Evolutionary conservation across 768 basidiomycete genomes (phyloP), one percentile per base, ranked within the genome.

Genomic region (Boletus vermiculosoides): DNA sequence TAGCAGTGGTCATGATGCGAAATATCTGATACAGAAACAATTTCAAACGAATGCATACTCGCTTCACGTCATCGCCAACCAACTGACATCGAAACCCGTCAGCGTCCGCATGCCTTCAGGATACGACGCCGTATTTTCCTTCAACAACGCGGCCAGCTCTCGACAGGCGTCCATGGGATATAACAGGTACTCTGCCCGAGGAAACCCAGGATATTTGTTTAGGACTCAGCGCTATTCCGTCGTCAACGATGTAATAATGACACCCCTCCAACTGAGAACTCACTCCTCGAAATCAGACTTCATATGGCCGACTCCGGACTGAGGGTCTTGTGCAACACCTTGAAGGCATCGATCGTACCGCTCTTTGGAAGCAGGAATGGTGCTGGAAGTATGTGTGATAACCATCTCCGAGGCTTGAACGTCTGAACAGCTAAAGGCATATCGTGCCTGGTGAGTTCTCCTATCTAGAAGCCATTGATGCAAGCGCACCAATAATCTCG

Each of bases 391-490:
- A 82, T 80, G 68, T 93, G 94, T 1, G 93, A 83, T 13, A 97
- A 72, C 11, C 25, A 5, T 25, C 2, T 25, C 25, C 25, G 25
- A 0, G 94, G 94, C 71, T 95, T n/a, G n/a, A n/a, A n/a, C n/a
- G n/a, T n/a, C n/a, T 96, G 81, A 98, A 96, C 22, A 98, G 68
- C 95, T 95, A 98, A 20, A 98, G 79, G 92, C 94, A 66, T 28
- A 11, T 18, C 47, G 13, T 15, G 25, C 16, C 23, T 30, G 45
- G 45, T 47, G 57, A 56, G 41, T 33, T 15, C 18, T 4, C 23
- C 13, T 5, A 7, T 3, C 42, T 36, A 31, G 2, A 33, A 6
- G 5, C 2, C 12, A 5, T 25, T 25, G 5, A 39, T 11, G 6
- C 25, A 2, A 56, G 28, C 89, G 56, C 54, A 96, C 94, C 59